Base-by-base conservation (phyloP, 495 filamentous ascomycete genomes). In the Neurospora tetraspora region DNA sequence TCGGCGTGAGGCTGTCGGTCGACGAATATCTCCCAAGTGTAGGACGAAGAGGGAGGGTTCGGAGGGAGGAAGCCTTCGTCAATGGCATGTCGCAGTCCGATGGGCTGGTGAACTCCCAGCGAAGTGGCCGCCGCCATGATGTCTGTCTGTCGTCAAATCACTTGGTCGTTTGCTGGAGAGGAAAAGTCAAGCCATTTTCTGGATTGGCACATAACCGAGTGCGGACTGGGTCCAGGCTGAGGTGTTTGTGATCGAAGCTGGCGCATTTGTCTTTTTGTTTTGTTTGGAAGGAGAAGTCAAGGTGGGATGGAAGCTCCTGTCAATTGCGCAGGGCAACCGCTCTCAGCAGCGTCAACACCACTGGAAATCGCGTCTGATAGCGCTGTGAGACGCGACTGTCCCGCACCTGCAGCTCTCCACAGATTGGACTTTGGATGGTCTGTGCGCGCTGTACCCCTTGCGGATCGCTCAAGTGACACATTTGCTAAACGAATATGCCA, bases 121-220 rank as follows among this genome's bases (percentile, higher is more conserved):
- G 94, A 97, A 72, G 88, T 90, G 78, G 96, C 89, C 73, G 92
- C 88, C 73, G 94, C 94, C 96, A 99, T 98, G 73, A 45, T 82
- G 68, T 37, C 38, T 39, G 38, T 31, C n/a, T n/a, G n/a, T 69
- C 38, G 42, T 31, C 11, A 37, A 69, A 69, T 37, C 34, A 20
- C 20, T 12, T 20, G 68, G 38, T 27, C 18, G 34, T 12, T 43
- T 23, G 69, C 34, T 27, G 31, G 42, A n/a, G 20, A 40, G 59
- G 23, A 69, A 38, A 34, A 34, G 53, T 36, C 65, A 43, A 68
- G 74, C 72, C 74, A 76, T 76, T 39, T 65, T 53, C 39, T 2
- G 36, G 34, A 38, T 27, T 18, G 23, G 10, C 1, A 23, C 53
- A 61, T 61, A 27, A 16, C 47, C 12, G 42, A 45, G 42, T 9